Base-by-base conservation (phyloP, 2,329 filamentous ascomycete genomes). In the Xylaria sp. region DNA sequence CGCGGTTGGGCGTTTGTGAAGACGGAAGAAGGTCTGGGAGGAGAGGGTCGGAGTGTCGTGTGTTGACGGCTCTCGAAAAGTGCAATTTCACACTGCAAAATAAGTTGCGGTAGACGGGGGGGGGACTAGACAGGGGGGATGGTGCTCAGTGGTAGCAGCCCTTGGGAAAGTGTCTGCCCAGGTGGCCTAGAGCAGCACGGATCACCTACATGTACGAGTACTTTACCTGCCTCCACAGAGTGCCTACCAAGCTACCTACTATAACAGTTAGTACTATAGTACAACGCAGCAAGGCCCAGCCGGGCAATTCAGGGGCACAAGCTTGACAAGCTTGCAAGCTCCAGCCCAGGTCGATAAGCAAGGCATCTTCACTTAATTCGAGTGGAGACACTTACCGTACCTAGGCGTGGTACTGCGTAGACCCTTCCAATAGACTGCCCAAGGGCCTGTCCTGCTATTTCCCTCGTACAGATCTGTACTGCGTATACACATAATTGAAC, bases 11-110 rank as follows among this genome's bases (percentile, higher is more conserved):
- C 24, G 29, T 21, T 56, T 53, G 56, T 60, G 55, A 54, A 53
- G 56, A 61, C 52, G 57, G 55, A 54, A 57, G 57, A 63, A 57
- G 62, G 61, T 62, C 59, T 62, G 56, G 59, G 58, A 58, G 11
- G 9, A 34, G 29, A 34, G 29, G 29, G 29, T 34, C 29, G 9
- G 29, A 34, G 29, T 34, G 29, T 7, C 16, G n/a, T 13, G 29
- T 58, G 44, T 56, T 46, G 54, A 58, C 45, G 49, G 49, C 9
- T 58, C 22, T 52, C 55, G 45, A 57, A 51, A 42, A 39, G 55
- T 59, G 58, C 50, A 61, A 61, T 61, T 61, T 61, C 55, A 59
- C 34, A 56, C 52, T 50, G 59, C 55, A 56, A 56, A 61, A 59
- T 53, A 41, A 34, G 57, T 52, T 57, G 58, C 58, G 44, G 48